Evolutionary conservation across 1,139 yeast genomes (phyloP), one percentile per base, ranked within the genome.

Genomic region (Geotrichum australiense): DNA sequence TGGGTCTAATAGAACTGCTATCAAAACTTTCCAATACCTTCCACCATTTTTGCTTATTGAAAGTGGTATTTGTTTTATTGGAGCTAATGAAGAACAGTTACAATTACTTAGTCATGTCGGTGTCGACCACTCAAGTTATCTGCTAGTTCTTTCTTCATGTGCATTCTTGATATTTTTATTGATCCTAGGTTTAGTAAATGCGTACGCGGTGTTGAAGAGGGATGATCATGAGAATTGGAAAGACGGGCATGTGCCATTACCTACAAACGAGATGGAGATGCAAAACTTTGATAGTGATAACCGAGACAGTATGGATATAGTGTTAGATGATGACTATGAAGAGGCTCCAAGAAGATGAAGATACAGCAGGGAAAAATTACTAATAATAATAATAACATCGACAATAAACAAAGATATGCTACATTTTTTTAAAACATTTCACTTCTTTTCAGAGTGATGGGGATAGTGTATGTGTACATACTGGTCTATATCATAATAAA

Each of bases 1-100:
- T 10, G 67, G 70, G 2, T 62, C 65, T 26, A 53, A 51, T 16
- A 39, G 45, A n/a, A 76, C 75, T 3, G 64, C 63, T 26, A 75
- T 85, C 28, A 59, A 69, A 31, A 69, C 89, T 1, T 86, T 86
- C 67, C 97, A 89, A 62, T 83, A 83, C 60, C 56, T 87, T 20
- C 81, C 97, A 1, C 85, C 96, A 2, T 77, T 86, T 56, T 74
- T 89, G 46, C 69, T 89, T 41, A 73, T 86, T 1, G 73, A 83
- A 49, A 69, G 93, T 1, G 97, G 97, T 0, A 61, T 83, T 14
- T 58, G 84, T 50, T 89, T 89, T 58, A 86, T 87, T 96, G 76
- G 85, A 20, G 97, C 97, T 20, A 87, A 74, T 47, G 96, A 89
- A 57, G 95, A 89, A 58, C 96, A 89, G 56, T 67, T 89, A 55